phyloP scores from a whole-genome alignment of 1,284 basidiomycete genomes.

The Anthracocystis setariae region DNA sequence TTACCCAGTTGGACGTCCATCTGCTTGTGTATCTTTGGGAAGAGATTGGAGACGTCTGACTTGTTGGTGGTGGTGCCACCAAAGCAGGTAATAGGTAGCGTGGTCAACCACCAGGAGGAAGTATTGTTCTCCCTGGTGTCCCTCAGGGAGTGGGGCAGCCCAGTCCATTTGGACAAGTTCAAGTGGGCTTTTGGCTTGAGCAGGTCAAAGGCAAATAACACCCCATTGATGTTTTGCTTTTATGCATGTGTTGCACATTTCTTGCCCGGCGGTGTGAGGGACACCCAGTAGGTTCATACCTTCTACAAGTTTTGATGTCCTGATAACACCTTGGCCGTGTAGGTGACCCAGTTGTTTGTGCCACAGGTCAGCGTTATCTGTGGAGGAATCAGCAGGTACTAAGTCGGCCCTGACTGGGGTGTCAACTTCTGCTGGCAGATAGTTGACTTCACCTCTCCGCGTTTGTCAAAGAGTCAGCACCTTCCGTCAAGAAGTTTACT shows the following conservation, averaged over 20 bases:
- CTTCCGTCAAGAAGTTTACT: too few relatives aligned
- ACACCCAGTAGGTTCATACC: background rate
- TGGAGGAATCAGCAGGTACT: background rate
- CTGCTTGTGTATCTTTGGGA: background rate
- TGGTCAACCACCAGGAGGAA: background rate
- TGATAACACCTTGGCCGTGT: background rate
- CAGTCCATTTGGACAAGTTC: slow-evolving; percentile 1
- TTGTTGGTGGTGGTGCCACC: background rate
- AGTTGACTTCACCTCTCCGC: slow-evolving; percentile 1
- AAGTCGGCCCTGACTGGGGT: background rate
- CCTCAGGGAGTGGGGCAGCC: background rate
- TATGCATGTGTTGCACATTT: background rate
- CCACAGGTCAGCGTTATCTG: background rate
- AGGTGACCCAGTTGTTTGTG: slow-evolving; percentile 2
- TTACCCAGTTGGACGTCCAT: slow-evolving; percentile 1
- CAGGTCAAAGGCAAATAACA: background rate
- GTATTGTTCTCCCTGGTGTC: background rate
- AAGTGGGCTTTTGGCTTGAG: background rate
- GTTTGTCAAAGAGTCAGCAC: too few relatives aligned
- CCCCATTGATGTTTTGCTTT: background rate
- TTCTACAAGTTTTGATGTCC: background rate
- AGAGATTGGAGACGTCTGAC: background rate
- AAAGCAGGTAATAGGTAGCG: background rate
- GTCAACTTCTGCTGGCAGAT: background rate
- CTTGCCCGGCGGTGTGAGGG: background rate